phyloP scores from a whole-genome alignment of 352 stramenopile genomes.

The Phytopythium delawarense region DNA sequence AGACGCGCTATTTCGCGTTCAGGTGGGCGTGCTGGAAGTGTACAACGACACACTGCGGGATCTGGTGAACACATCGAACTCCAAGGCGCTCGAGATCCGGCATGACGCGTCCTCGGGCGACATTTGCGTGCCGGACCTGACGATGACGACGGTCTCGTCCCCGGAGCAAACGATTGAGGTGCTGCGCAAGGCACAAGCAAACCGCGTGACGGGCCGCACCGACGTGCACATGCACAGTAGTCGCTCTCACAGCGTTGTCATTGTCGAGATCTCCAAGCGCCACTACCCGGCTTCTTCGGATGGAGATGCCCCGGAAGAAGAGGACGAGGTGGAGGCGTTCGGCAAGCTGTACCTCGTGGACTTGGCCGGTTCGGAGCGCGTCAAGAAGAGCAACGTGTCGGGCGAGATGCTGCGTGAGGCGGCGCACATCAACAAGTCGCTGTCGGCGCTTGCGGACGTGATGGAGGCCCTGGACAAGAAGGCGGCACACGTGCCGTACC shows the following conservation, averaged over 20 bases:
- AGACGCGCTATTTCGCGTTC: slow-evolving; percentile 55
- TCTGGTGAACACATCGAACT: slow-evolving; percentile 71
- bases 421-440: slow-evolving; percentile 84
- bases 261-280: slow-evolving; percentile 84
- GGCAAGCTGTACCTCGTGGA: slow-evolving; percentile 93
- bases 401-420: slow-evolving; percentile 81
- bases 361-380: slow-evolving; percentile 88
- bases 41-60: slow-evolving; percentile 93
- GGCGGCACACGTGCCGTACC: slow-evolving; percentile 92
- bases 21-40: slow-evolving; percentile 96
- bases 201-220: slow-evolving; percentile 83
- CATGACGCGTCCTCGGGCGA: slow-evolving; percentile 63
- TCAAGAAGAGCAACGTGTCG: slow-evolving; percentile 89
- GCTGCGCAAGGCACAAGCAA: slow-evolving; percentile 56
- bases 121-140: slow-evolving; percentile 70
- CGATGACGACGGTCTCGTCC: slow-evolving; percentile 60
- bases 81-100: slow-evolving; percentile 67
- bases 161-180: slow-evolving; percentile 69
- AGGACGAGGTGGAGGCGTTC: slow-evolving; percentile 48
- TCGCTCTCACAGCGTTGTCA: slow-evolving; percentile 91
- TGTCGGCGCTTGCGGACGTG: slow-evolving; percentile 92
- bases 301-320: slow-evolving; percentile 24
- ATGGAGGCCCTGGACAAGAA: slow-evolving; percentile 92
- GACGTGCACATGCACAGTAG: slow-evolving; percentile 89
- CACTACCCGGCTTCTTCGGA: neutral